phyloP scores from a whole-genome alignment of 1,284 basidiomycete genomes.

The Athelia psychrophila region DNA sequence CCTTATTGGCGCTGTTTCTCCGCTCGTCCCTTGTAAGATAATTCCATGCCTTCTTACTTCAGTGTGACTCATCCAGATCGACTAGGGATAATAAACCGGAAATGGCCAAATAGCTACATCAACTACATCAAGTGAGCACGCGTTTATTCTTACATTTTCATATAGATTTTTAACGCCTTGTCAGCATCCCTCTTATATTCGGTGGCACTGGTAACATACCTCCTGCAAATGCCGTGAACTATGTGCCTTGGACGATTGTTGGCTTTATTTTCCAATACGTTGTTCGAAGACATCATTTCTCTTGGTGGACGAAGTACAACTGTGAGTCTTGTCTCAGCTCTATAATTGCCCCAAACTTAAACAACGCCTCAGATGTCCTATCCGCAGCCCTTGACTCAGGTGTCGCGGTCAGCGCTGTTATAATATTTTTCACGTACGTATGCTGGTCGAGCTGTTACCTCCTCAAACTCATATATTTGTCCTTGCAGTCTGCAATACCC shows the following conservation, averaged over 20 bases:
- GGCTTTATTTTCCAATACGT: slow-evolving; percentile 31
- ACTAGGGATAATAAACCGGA: slow-evolving; percentile 30
- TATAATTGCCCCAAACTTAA: slow-evolving; percentile 27
- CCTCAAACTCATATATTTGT: background rate
- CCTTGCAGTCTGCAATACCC: slow-evolving; percentile 34
- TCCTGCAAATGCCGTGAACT: slow-evolving; percentile 28
- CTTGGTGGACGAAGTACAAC: slow-evolving; percentile 34
- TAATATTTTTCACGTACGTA: slow-evolving; percentile 46
- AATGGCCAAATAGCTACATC: slow-evolving; percentile 40
- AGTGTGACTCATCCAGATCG: too few relatives aligned
- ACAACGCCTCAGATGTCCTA: slow-evolving; percentile 7
- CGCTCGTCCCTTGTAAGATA: slow-evolving; percentile 31
- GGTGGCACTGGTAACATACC: slow-evolving; percentile 2
- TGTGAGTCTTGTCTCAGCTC: slow-evolving; percentile 16
- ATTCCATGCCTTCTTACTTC: too few relatives aligned
- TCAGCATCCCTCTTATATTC: slow-evolving; percentile 5
- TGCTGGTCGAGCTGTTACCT: slow-evolving; percentile 12
- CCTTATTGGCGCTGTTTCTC: slow-evolving; percentile 40
- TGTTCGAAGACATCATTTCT: slow-evolving; percentile 19
- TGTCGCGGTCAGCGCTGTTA: slow-evolving; percentile 43
- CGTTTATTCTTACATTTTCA: slow-evolving; percentile 16
- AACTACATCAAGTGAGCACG: slow-evolving; percentile 43
- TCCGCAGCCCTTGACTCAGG: slow-evolving; percentile 62
- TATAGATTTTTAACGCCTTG: background rate
- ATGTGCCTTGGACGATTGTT: slow-evolving; percentile 34